These are phyloP conservation scores for Boletus coccyginus DNA, from an alignment of 768 basidiomycete genomes.

Conservation along the genomic window DNA sequence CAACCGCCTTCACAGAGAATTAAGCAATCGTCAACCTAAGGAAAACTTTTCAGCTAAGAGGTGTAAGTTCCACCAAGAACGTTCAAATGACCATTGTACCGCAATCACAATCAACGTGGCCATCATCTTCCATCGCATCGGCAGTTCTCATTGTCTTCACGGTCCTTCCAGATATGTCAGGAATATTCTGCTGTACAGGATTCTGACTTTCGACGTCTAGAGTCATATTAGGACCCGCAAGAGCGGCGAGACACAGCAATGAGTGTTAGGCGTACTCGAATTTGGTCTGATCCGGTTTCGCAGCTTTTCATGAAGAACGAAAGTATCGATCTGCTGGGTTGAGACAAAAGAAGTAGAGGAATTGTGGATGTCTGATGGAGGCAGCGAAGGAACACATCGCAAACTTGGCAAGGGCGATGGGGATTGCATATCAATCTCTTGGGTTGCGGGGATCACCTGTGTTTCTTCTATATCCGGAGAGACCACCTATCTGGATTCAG, in stretches of 20 bases:
- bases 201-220: conserved; percentile 35
- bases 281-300: conserved; percentile 28
- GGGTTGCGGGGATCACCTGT: conserved; percentile 41
- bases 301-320: conserved; percentile 36
- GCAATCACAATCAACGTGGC: conserved; percentile 65
- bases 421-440: conserved; percentile 26
- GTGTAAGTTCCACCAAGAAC: background rate
- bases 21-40: conserved; percentile 53
- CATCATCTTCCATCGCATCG: conserved; percentile 29
- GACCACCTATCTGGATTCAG: conserved; percentile 14
- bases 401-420: conserved; percentile 19
- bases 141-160: conserved; percentile 8
- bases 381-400: conserved; percentile 18
- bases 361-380: conserved; percentile 27
- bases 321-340: conserved; percentile 37
- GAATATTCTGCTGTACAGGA: conserved; percentile 10
- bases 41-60: background rate
- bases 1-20: conserved; percentile 75
- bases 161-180: background rate
- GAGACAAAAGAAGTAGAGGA: conserved; percentile 19
- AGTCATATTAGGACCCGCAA: background rate
- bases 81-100: conserved; percentile 45
- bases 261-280: conserved; percentile 45
- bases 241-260: conserved; percentile 17
- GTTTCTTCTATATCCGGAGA: conserved; percentile 46